Conservation (phyloP, 2,329 filamentous ascomycete genomes). For the Paecilomyces dactylethromorphus region DNA sequence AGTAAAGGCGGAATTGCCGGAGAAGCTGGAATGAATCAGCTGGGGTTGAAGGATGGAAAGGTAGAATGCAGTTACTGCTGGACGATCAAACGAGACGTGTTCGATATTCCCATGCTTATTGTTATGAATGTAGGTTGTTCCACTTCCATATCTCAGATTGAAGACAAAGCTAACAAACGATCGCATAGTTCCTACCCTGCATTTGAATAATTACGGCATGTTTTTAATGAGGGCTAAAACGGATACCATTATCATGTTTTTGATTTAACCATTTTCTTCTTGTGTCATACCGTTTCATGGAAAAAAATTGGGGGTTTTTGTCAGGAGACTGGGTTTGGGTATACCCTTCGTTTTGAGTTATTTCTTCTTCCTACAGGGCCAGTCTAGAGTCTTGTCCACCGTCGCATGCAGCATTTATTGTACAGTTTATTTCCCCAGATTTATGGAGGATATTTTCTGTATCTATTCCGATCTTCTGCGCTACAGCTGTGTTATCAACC, state of each 20-base stretch:
- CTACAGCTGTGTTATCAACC: not conserved
- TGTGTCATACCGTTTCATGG: not conserved
- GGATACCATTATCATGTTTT: not conserved
- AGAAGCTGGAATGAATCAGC: slow-evolving; percentile 66
- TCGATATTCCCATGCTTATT: slow-evolving; percentile 98
- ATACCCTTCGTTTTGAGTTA: not conserved
- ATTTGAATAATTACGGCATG: slow-evolving; percentile 26
- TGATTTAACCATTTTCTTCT: not conserved
- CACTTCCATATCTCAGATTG: not conserved
- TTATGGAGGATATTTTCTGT: not conserved
- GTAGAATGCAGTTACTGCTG: slow-evolving; percentile 95
- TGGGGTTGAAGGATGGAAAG: slow-evolving; percentile 77
- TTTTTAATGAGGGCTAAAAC: not conserved
- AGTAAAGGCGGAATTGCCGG: slow-evolving; percentile 41
- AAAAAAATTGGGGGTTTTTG: not conserved
- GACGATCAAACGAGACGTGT: slow-evolving; percentile 93
- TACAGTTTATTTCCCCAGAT: not conserved
- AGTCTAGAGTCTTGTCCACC: not conserved
- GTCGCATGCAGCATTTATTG: not conserved
- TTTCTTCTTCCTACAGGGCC: not conserved
- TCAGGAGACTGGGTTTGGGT: not conserved
- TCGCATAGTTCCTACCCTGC: slow-evolving; percentile 37
- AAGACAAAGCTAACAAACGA: slow-evolving; percentile 7
- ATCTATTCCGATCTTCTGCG: not conserved
- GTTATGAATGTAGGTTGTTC: slow-evolving; percentile 84